Base-by-base conservation (phyloP, 2,329 filamentous ascomycete species). In the Fusarium bactridioides region DNA sequence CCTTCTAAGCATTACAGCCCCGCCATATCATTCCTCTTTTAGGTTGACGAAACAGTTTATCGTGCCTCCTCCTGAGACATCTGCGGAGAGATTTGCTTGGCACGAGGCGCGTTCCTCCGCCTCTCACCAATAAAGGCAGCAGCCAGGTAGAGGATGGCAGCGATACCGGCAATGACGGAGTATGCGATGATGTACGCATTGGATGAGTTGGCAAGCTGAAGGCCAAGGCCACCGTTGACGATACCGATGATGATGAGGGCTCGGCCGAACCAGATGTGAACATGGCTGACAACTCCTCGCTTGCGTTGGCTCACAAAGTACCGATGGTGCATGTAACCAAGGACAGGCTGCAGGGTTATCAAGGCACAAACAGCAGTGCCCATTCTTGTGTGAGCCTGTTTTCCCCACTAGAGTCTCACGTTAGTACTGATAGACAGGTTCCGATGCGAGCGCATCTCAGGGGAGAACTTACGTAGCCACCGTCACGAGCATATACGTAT, bases 201-300 rank as follows among this genome's bases (percentile, higher is more conserved):
- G 2, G 80, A 71, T 2, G 84, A 83, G 21, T 74, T 69, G 2
- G 87, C 83, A 21, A 90, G 81, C 70, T 85, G 69, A 33, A 92
- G 80, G 7, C 90, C 90, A 8, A 92, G 79, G 0, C 90, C 90
- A 61, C 90, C 90, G 74, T 92, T 92, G 73, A 92, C 78, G 48
- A 91, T 83, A 31, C 88, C 90, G 6, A 91, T 77, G 23, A 87
- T 61, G 70, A 92, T 87, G 47, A 92, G 78, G 4, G 82, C 74
- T 23, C 90, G 86, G 18, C 90, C 90, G 74, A 86, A 90, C 88
- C 89, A 92, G 72, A 91, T 86, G 76, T 92, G 90, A 3, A 82
- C 77, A 71, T 90, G 80, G 70, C 88, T 89, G 68, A 90, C 77
- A 44, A 82, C 21, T 11, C 86, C 86, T 40, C 90, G 87, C 31